Base-by-base conservation (phyloP, 352 stramenopile genomes). In the Pythium dissotocum region DNA sequence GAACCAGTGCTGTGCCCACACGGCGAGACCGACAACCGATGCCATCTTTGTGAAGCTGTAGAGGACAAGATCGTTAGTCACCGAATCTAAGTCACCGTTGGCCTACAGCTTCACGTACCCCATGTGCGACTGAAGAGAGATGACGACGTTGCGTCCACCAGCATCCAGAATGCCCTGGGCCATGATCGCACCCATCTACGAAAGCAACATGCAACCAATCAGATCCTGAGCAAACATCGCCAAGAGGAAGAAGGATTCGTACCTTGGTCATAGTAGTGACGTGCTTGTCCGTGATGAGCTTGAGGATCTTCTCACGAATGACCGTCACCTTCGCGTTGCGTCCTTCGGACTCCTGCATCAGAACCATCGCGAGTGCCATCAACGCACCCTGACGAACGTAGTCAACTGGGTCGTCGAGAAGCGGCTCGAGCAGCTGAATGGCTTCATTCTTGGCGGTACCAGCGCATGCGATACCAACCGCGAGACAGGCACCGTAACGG, bases 1-100 rank as follows among this genome's bases (percentile, higher is more conserved):
- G 77, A 99, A 99, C 98, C 98, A 99, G 73, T 99, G 96, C 82
- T 99, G 98, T 33, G 97, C 86, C 94, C 96, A 99, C 44, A 99
- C 80, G 5, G 93, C 95, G 33, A 99, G 73, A 36, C 98, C 98
- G 9, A 99, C 95, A 6, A 98, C 96, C 46, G 91, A 94, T 4
- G 88, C 94, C 91, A 98, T 98, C 83, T 99, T 99, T 4, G 95
- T 98, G 71, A 99, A 99, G 9, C 69, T 77, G 53, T n/a, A 44
- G 26, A 58, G n/a, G 3, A 24, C 24, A 40, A 10, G 14, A 52
- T 13, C 14, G 16, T 52, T 52, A 26, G 14, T 18, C 14, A 52
- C n/a, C 8, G 7, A 56, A 1, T 35, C 49, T 18, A 28, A 56
- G 13, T 9, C 9, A 58, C 32, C 55, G 35, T 32, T 24, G 21